Conservation (phyloP, 805 yeast species). For the Deakozyma indianensis region DNA sequence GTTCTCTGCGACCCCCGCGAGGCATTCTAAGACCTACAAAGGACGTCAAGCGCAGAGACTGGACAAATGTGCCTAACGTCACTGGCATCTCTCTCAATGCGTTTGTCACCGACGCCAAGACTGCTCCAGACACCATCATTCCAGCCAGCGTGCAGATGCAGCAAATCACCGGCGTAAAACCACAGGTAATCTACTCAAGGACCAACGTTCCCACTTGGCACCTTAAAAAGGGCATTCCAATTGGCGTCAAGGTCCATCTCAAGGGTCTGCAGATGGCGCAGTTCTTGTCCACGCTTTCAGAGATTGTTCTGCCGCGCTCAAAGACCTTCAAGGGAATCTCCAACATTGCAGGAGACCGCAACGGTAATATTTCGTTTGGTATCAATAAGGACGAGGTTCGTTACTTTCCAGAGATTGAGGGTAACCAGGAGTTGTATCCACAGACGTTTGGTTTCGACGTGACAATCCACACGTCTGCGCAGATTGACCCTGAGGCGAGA, state of each 20-base stretch:
- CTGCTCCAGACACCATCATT: conserved; percentile 56
- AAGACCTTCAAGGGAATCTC: conserved; percentile 75
- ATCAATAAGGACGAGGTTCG: conserved; percentile 61
- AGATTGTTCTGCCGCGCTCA: conserved; percentile 83
- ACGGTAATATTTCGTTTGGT: conserved; percentile 81
- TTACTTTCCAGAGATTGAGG: conserved; percentile 86
- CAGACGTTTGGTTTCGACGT: conserved; percentile 74
- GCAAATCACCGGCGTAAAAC: conserved; percentile 87
- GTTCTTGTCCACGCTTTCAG: conserved; percentile 74
- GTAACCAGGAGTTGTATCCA: conserved; percentile 82
- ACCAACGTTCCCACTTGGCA: conserved; percentile 77
- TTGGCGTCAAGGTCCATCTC: conserved; percentile 78
- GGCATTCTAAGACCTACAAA: conserved; percentile 67
- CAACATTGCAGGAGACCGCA: conserved; percentile 63
- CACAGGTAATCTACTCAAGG: conserved; percentile 56
- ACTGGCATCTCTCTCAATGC: conserved; percentile 59
- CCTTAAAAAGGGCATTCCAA: conserved; percentile 70
- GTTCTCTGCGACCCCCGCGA: conserved; percentile 60
- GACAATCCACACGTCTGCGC: conserved; percentile 75
- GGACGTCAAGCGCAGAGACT: conserved; percentile 52
- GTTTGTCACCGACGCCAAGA: conserved; percentile 47
- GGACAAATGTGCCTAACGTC: conserved; percentile 59
- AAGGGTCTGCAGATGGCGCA: conserved; percentile 74
- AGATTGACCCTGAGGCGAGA: conserved; percentile 82
- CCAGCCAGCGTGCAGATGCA: conserved; percentile 70